These are phyloP conservation scores for Dichotomopilus funicola DNA, from an alignment of 2,329 filamentous ascomycete genomes.

Conservation along the genomic window DNA sequence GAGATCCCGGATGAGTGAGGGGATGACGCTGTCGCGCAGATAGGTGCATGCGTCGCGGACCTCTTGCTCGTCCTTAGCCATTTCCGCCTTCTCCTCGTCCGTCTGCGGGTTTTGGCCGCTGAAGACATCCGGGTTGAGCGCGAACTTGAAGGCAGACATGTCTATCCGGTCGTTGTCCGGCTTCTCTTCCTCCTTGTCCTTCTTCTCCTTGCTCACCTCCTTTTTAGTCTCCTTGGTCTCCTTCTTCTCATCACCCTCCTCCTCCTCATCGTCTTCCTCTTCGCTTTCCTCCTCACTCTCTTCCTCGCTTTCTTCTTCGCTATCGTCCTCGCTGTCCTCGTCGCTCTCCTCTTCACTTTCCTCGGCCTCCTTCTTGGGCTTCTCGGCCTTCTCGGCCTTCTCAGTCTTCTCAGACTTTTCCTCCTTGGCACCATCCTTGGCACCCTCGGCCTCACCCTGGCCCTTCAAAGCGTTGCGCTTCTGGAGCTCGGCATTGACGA, in stretches of 20 bases:
- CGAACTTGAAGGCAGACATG: slow-evolving; percentile 77
- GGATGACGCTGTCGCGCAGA: slow-evolving; percentile 69
- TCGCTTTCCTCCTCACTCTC: slow-evolving; percentile 30
- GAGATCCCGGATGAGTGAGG: slow-evolving; percentile 79
- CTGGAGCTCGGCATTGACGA: slow-evolving; percentile 72
- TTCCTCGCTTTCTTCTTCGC: slow-evolving; percentile 12
- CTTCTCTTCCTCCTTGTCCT: slow-evolving; percentile 33
- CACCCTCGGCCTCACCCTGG: slow-evolving; percentile 14
- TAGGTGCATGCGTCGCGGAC: slow-evolving; percentile 79
- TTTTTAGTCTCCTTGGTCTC: slow-evolving; percentile 31
- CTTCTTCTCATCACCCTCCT: slow-evolving; percentile 21
- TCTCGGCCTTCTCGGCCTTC: slow-evolving; percentile 25
- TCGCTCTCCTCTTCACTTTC: slow-evolving; percentile 31
- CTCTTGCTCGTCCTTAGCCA: slow-evolving; percentile 77
- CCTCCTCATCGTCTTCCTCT: slow-evolving; percentile 28
- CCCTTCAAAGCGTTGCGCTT: slow-evolving; percentile 45
- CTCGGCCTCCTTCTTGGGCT: slow-evolving; percentile 26
- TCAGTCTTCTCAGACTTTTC: slow-evolving; percentile 27
- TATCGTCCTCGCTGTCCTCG: slow-evolving; percentile 8
- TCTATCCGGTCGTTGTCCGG: slow-evolving; percentile 65
- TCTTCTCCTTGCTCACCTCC: slow-evolving; percentile 29
- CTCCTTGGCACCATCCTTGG: slow-evolving; percentile 11
- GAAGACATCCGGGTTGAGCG: slow-evolving; percentile 92
- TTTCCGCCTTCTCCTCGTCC: slow-evolving; percentile 79
- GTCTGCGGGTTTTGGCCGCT: slow-evolving; percentile 87